These are phyloP conservation scores for Cystofilobasidium bisporidii DNA, from an alignment of 768 basidiomycete genomes.

Conservation along the genomic window DNA sequence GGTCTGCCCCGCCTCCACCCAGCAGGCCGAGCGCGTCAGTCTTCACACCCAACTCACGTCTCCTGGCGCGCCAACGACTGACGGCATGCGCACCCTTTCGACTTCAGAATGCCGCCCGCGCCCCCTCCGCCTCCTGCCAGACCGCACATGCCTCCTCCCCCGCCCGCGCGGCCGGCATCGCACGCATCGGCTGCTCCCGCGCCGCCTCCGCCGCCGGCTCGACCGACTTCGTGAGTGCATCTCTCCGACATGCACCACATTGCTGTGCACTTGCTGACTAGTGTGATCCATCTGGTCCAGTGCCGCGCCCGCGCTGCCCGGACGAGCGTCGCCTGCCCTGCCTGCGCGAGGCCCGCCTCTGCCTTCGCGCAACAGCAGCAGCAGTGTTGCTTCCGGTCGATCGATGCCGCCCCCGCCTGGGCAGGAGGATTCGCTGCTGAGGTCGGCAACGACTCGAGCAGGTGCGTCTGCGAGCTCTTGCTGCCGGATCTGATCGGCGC, in stretches of 20 bases:
- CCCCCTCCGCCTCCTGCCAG: conserved; percentile 33
- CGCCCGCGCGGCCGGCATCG: conserved; percentile 34
- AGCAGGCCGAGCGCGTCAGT: not conserved
- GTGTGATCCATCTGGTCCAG: not conserved
- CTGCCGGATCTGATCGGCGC: not conserved
- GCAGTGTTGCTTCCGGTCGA: not conserved
- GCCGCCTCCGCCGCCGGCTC: conserved; percentile 35
- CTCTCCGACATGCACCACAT: not conserved
- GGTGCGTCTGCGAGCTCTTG: not conserved
- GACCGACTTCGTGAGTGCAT: conserved; percentile 24
- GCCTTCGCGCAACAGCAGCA: not conserved
- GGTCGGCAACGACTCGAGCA: not conserved
- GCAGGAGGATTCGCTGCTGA: conserved; percentile 2
- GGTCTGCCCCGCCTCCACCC: conserved; percentile 9
- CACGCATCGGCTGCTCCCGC: conserved; percentile 8
- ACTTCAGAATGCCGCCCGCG: conserved; percentile 32
- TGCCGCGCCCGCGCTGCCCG: conserved; percentile 5
- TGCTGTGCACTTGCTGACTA: no score
- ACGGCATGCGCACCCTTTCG: not conserved
- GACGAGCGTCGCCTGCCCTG: not conserved
- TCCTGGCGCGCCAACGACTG: not conserved
- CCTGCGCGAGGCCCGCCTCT: conserved; percentile 2
- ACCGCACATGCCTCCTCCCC: conserved; percentile 31
- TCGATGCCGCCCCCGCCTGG: not conserved
- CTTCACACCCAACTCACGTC: not conserved